Evolutionary conservation across 2,329 filamentous ascomycete genomes (phyloP).

Genomic region (Phialophora verrucosa): DNA sequence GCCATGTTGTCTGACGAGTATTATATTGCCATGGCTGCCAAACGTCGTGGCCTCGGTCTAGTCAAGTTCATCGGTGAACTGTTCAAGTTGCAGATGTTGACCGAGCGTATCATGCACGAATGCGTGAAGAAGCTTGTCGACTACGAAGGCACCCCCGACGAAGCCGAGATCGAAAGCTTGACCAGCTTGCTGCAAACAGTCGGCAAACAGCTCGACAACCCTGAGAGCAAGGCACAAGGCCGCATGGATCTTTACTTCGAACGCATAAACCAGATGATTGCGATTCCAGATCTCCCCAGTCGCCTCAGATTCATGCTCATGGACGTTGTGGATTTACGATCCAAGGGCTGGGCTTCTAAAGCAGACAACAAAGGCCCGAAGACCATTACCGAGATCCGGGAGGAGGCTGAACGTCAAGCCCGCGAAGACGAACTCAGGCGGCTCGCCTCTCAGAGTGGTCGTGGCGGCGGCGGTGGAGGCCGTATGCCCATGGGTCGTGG

Average conservation of each 20-base stretch:
- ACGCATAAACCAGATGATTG: constrained; percentile 81
- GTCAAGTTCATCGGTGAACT: constrained; percentile 99
- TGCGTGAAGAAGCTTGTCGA: constrained; percentile 97
- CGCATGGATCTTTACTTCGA: constrained; percentile 95
- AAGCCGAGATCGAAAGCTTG: constrained; percentile 94
- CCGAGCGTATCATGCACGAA: constrained; percentile 99
- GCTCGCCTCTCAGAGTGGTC: constrained; percentile 54
- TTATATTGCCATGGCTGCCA: constrained; percentile 89
- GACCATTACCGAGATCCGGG: constrained; percentile 91
- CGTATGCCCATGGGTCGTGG: constrained; percentile 79
- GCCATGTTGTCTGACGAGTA: constrained; percentile 94
- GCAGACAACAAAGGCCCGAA: constrained; percentile 93
- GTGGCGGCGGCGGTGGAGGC: constrained; percentile 67
- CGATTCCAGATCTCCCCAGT: constrained; percentile 80
- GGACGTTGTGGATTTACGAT: constrained; percentile 87
- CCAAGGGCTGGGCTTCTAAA: constrained; percentile 79
- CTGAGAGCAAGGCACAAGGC: constrained; percentile 73
- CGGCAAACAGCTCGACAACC: constrained; percentile 81
- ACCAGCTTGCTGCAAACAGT: constrained; percentile 92
- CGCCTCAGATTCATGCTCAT: constrained; percentile 95
- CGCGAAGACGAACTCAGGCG: constrained; percentile 77
- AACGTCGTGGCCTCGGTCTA: constrained; percentile 94
- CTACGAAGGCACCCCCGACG: constrained; percentile 89
- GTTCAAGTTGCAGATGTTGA: constrained; percentile 98
- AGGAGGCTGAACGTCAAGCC: constrained; percentile 75